Conservation (phyloP, 148 eudicot species). For the Amaranthus cruentus region DNA sequence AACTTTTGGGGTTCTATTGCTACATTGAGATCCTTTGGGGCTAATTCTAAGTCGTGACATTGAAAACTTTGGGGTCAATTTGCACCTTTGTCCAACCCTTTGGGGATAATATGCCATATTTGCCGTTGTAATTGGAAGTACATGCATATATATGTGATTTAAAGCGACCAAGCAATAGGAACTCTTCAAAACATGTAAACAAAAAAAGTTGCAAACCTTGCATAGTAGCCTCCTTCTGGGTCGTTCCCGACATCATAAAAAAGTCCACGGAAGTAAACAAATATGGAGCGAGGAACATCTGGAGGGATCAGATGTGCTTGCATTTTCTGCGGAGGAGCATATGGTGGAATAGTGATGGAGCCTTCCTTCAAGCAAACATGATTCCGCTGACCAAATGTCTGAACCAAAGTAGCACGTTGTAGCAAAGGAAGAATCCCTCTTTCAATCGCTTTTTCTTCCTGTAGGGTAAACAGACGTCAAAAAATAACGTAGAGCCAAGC, state of each 20-base stretch:
- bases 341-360: conserved; percentile 90
- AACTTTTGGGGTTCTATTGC: too few relatives aligned
- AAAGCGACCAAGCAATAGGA: too few relatives aligned
- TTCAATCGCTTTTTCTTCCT: conserved; percentile 99
- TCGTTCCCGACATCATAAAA: conserved; percentile 97
- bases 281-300: conserved; percentile 84
- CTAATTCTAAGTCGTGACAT: too few relatives aligned
- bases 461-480: conserved; percentile 16
- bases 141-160: too few relatives aligned
- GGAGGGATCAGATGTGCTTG: conserved; percentile 93
- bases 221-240: conserved; percentile 99
- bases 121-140: too few relatives aligned
- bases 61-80: too few relatives aligned
- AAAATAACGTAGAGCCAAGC: neutral
- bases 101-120: too few relatives aligned
- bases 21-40: too few relatives aligned
- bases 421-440: conserved; percentile 90
- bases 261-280: conserved; percentile 95
- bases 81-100: too few relatives aligned
- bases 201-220: conserved; percentile 51
- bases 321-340: conserved; percentile 99
- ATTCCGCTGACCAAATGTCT: conserved; percentile 93
- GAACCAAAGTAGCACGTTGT: conserved; percentile 89
- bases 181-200: neutral
- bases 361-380: conserved; percentile 97